Percentiles rank a stretch among this genome's conserved stretches.
Conservation (phyloP, 2,329 filamentous ascomycete species). For the Didymosphaeria variabile region DNA sequence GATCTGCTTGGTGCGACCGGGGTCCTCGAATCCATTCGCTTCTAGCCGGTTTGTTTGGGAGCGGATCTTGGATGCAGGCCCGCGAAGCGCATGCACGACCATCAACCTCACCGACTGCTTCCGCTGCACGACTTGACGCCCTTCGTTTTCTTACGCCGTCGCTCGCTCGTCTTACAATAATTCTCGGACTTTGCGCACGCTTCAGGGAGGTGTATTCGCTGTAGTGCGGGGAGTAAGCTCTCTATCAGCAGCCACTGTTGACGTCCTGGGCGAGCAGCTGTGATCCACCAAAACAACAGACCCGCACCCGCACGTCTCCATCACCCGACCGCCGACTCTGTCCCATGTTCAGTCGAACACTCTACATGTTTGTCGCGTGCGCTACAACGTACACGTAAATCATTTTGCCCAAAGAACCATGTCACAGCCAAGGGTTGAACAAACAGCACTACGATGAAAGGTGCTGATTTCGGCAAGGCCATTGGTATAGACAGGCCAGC, state of each 20-base stretch:
- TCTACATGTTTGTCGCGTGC: constrained; percentile 8
- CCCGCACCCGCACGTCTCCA: constrained; percentile 11
- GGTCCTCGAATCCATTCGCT: constrained; percentile 8
- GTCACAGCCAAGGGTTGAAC: constrained; percentile 37
- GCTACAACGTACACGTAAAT: constrained; percentile 18
- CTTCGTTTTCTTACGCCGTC: neutral
- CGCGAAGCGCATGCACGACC: constrained; percentile 7
- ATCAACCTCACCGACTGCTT: constrained; percentile 11
- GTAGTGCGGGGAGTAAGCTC: constrained; percentile 13
- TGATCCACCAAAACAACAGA: constrained; percentile 20
- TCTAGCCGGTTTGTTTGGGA: constrained; percentile 12
- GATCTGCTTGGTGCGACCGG: constrained; percentile 1
- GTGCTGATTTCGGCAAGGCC: constrained; percentile 51
- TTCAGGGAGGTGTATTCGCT: neutral
- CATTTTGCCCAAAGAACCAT: constrained; percentile 36
- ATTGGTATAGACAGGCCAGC: constrained; percentile 53
- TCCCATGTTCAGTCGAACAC: constrained; percentile 18
- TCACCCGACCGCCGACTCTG: constrained; percentile 15
- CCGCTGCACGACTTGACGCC: constrained; percentile 5
- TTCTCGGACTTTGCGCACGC: neutral
- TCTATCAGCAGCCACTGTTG: constrained; percentile 11
- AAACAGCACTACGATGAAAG: constrained; percentile 44
- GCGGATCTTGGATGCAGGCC: constrained; percentile 10
- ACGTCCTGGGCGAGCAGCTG: constrained; percentile 5
- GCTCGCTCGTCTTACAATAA: neutral